phyloP scores from a whole-genome alignment of 371 early-diverging fungal species.

The Batkoa obscura region DNA sequence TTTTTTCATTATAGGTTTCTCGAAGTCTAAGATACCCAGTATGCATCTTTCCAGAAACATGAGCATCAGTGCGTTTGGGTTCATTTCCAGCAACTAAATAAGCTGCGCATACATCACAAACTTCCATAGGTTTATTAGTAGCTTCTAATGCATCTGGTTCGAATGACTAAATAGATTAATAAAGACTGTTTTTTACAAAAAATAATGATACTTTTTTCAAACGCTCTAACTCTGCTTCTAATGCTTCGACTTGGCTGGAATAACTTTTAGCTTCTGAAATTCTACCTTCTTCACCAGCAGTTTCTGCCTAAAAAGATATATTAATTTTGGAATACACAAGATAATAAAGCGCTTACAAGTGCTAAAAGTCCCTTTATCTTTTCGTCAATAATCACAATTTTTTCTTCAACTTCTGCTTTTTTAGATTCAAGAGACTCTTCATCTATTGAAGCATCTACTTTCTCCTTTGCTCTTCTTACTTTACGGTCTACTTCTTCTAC shows the following conservation, averaged over 20 bases:
- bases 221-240: slow-evolving; percentile 36
- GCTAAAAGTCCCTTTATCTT: slow-evolving; percentile 51
- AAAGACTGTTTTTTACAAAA: not conserved
- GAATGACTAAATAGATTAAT: not conserved
- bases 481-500: slow-evolving; percentile 51
- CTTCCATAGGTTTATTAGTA: slow-evolving; percentile 52
- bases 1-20: slow-evolving; percentile 21
- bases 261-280: slow-evolving; percentile 52
- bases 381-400: slow-evolving; percentile 62
- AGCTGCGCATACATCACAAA: slow-evolving; percentile 79
- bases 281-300: slow-evolving; percentile 58
- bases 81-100: slow-evolving; percentile 70
- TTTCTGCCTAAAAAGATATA: slow-evolving; percentile 22
- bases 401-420: slow-evolving; percentile 65
- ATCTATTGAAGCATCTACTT: slow-evolving; percentile 26
- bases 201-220: slow-evolving; percentile 28
- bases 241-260: slow-evolving; percentile 37
- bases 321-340: not conserved
- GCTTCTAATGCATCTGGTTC: slow-evolving; percentile 14
- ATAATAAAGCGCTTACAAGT: slow-evolving; percentile 17
- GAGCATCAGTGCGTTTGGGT: slow-evolving; percentile 64
- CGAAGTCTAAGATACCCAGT: slow-evolving; percentile 66
- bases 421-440: not conserved
- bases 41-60: slow-evolving; percentile 76
- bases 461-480: slow-evolving; percentile 50